These are phyloP conservation scores for Rhizopus stolonifer DNA, from an alignment of 371 early-diverging fungal species.

Conservation along the genomic window DNA sequence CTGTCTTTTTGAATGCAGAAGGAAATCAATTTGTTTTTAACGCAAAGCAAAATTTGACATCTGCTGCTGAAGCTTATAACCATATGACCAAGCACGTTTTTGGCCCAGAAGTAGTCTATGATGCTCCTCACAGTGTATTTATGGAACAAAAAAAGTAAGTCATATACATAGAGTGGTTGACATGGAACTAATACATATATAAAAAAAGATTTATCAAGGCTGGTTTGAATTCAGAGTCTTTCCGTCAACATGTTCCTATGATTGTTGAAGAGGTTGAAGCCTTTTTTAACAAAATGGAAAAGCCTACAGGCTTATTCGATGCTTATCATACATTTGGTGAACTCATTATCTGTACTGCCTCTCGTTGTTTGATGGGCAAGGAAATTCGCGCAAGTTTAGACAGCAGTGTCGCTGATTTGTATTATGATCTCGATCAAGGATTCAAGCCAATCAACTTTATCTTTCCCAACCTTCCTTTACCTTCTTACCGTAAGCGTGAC, in stretches of 20 bases:
- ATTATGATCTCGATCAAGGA: slow-evolving; percentile 93
- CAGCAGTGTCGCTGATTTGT: slow-evolving; percentile 74
- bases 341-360: slow-evolving; percentile 93
- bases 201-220: slow-evolving; percentile 84
- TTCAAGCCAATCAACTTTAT: slow-evolving; percentile 94
- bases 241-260: slow-evolving; percentile 87
- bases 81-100: slow-evolving; percentile 94
- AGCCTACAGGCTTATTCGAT: slow-evolving; percentile 54
- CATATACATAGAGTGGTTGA: neutral
- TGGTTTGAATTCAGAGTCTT: slow-evolving; percentile 82
- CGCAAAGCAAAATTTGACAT: slow-evolving; percentile 82
- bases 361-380: slow-evolving; percentile 90
- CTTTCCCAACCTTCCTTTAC: slow-evolving; percentile 50
- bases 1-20: slow-evolving; percentile 86
- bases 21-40: slow-evolving; percentile 97
- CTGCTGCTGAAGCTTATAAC: slow-evolving; percentile 94
- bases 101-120: slow-evolving; percentile 96
- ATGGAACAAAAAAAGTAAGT: slow-evolving; percentile 95
- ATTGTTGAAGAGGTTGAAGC: slow-evolving; percentile 79
- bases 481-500: slow-evolving; percentile 75
- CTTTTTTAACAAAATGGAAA: slow-evolving; percentile 46
- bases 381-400: slow-evolving; percentile 88
- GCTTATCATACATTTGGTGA: slow-evolving; percentile 83
- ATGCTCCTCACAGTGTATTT: slow-evolving; percentile 86
- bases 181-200: neutral